Conservation (phyloP, 257 asterid species). For the Ocimum tenuiflorum region DNA sequence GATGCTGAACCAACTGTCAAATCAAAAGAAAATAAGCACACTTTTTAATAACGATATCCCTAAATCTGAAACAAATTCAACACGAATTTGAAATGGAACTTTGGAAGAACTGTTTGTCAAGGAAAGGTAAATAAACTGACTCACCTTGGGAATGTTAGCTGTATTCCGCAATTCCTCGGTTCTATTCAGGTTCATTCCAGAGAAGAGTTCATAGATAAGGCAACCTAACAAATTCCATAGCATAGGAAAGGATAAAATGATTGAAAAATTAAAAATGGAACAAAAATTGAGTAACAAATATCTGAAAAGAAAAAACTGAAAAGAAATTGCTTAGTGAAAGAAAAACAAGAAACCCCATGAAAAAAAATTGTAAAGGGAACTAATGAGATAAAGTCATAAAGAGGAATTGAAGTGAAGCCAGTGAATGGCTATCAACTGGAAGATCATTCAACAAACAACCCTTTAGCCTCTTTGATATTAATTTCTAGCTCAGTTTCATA, state of each 20-base stretch:
- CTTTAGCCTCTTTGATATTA: not conserved
- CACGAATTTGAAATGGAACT: constrained; percentile 1
- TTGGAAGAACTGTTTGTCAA: not conserved
- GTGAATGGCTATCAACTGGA: constrained; percentile 3
- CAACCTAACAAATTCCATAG: constrained; percentile 58
- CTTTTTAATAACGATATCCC: constrained; percentile 8
- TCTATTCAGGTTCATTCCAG: constrained; percentile 76
- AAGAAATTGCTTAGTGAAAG: not conserved
- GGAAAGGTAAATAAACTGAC: constrained; percentile 13
- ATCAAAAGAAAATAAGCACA: constrained; percentile 12
- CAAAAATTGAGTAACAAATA: not conserved
- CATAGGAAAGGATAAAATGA: constrained; percentile 13
- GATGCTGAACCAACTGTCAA: constrained; percentile 18
- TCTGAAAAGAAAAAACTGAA: not conserved
- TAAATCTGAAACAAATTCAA: not conserved
- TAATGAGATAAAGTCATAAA: constrained; percentile 7
- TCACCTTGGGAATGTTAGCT: constrained; percentile 81
- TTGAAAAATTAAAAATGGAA: constrained; percentile 11
- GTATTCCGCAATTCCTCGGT: constrained; percentile 89
- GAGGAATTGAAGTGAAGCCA: not conserved
- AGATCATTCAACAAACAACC: not conserved
- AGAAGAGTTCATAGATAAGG: constrained; percentile 88
- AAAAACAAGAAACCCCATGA: not conserved
- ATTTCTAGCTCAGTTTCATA: not conserved
- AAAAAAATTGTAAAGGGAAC: not conserved